phyloP scores from a whole-genome alignment of 1,284 basidiomycete species.

The Apiotrichum sp. region DNA sequence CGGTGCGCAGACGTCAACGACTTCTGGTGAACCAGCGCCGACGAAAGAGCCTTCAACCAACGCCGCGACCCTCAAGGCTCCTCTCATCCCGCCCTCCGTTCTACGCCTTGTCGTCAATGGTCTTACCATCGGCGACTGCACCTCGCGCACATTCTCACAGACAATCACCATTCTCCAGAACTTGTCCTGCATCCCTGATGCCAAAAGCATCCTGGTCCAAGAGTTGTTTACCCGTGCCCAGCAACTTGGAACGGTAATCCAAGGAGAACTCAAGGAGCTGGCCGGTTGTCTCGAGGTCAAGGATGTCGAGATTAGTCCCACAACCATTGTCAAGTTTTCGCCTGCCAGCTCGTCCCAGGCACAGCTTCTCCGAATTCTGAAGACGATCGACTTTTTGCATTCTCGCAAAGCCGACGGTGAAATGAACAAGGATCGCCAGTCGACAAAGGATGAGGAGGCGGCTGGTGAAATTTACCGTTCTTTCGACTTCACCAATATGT shows the following conservation, averaged over 20 bases:
- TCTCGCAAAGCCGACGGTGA: slow-evolving; percentile 51
- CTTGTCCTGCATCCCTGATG: slow-evolving; percentile 76
- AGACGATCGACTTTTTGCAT: slow-evolving; percentile 94
- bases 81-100: slow-evolving; percentile 71
- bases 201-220: slow-evolving; percentile 75
- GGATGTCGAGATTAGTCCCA: slow-evolving; percentile 56
- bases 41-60: neutral
- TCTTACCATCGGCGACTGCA: slow-evolving; percentile 87
- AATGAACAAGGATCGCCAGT: slow-evolving; percentile 23
- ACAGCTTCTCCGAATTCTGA: slow-evolving; percentile 82
- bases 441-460: slow-evolving; percentile 57
- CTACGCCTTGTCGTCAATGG: slow-evolving; percentile 88
- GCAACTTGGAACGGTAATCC: slow-evolving; percentile 69
- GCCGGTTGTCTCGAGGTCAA: slow-evolving; percentile 56
- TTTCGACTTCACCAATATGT: slow-evolving; percentile 78
- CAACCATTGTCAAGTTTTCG: slow-evolving; percentile 71
- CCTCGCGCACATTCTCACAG: slow-evolving; percentile 86
- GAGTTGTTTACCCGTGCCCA: slow-evolving; percentile 79
- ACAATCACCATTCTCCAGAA: slow-evolving; percentile 84
- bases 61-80: slow-evolving; percentile 49
- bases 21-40: neutral
- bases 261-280: slow-evolving; percentile 70
- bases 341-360: slow-evolving; percentile 87
- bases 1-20: slow-evolving; percentile 1
- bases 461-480: slow-evolving; percentile 78